These are phyloP conservation scores for Penicillium sp. DNA, from an alignment of 2,329 filamentous ascomycete species.

Conservation along the genomic window DNA sequence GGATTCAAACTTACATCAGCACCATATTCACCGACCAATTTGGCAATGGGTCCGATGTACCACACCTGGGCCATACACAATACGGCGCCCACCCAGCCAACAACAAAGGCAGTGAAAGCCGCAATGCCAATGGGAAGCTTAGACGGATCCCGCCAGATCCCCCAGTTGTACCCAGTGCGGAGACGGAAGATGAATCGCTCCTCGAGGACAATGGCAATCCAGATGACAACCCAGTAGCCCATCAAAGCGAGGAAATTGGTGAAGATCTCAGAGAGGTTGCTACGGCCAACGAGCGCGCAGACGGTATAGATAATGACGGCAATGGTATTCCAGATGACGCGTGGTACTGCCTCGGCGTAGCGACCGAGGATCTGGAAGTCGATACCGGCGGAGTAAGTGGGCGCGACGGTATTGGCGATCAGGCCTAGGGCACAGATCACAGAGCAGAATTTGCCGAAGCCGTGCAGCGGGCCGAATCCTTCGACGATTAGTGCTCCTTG, in stretches of 20 bases:
- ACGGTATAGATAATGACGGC: conserved; percentile 63
- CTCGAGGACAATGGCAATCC: conserved; percentile 59
- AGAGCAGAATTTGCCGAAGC: conserved; percentile 66
- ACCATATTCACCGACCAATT: conserved; percentile 57
- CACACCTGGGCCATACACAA: conserved; percentile 69
- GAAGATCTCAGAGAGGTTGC: conserved; percentile 63
- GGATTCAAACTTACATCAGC: conserved; percentile 51
- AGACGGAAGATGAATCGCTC: conserved; percentile 64
- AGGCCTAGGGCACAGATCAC: conserved; percentile 64
- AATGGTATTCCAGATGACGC: conserved; percentile 64
- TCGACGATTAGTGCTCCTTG: conserved; percentile 65
- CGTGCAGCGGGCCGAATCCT: conserved; percentile 58
- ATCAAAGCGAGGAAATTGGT: conserved; percentile 69
- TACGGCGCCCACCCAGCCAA: conserved; percentile 66
- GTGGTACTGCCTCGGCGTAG: conserved; percentile 58
- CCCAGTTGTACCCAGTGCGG: conserved; percentile 58
- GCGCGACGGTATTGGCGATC: conserved; percentile 65
- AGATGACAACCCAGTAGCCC: conserved; percentile 69
- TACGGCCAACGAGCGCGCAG: conserved; percentile 63
- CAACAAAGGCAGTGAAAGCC: conserved; percentile 59
- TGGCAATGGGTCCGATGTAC: conserved; percentile 65
- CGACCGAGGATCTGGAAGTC: conserved; percentile 66
- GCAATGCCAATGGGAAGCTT: conserved; percentile 64
- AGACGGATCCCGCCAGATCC: conserved; percentile 58
- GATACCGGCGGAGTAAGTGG: conserved; percentile 65